phyloP scores from a whole-genome alignment of 305 asterid species.

The Nicotiana rustica region DNA sequence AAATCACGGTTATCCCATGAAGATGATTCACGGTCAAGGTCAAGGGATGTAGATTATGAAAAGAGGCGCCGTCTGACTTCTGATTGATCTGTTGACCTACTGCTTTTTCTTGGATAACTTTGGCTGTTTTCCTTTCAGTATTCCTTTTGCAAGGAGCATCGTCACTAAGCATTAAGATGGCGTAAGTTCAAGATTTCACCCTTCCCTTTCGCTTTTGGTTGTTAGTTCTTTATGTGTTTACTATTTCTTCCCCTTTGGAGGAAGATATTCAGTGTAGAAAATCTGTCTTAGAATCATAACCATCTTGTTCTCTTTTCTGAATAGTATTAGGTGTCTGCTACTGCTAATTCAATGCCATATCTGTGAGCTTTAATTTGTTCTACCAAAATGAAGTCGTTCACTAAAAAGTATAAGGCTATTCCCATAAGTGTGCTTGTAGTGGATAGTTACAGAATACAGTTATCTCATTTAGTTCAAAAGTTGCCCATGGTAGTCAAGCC shows the following conservation, averaged over 20 bases:
- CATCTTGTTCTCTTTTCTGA: background rate
- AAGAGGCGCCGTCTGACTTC: too few species aligned
- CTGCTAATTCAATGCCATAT: background rate
- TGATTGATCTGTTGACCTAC: too few species aligned
- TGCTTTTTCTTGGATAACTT: too few species aligned
- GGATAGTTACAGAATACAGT: background rate
- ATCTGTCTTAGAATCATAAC: background rate
- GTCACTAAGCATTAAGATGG: too few species aligned
- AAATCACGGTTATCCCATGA: constrained; percentile 50
- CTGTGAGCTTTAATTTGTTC: background rate
- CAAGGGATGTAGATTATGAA: too few species aligned
- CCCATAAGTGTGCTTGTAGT: background rate
- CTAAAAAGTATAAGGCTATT: background rate
- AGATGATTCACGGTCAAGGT: too few species aligned
- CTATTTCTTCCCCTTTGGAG: too few species aligned
- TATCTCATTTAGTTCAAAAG: background rate
- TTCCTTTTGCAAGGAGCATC: too few species aligned
- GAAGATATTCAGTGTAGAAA: background rate
- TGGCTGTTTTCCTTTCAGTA: too few species aligned
- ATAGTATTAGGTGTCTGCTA: background rate
- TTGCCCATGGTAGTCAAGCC: background rate
- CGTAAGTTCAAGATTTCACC: too few species aligned
- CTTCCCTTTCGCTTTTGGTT: too few species aligned
- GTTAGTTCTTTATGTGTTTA: too few species aligned
- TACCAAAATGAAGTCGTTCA: background rate